A percentile compares a stretch with the other conserved stretches of the same genome.
Conservation (phyloP, 495 filamentous ascomycete species). For the Hypoxylon intermedium region DNA sequence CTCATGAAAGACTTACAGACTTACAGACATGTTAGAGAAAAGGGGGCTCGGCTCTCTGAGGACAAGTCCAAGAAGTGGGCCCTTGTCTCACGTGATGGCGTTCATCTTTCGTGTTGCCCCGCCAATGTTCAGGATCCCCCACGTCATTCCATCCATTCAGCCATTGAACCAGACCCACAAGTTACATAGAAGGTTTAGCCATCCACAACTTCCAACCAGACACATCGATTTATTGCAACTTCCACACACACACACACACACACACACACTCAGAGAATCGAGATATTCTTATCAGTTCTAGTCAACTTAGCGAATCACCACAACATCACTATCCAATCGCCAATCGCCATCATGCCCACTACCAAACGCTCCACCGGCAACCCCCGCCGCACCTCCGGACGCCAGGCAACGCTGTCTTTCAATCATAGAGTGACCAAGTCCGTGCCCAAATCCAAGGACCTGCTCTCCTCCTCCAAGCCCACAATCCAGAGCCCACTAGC, state of each 20-base stretch:
- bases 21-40: too few species aligned
- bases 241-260: too few species aligned
- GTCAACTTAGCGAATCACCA: not conserved
- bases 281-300: conserved; percentile 1
- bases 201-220: too few species aligned
- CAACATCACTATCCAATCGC: not conserved
- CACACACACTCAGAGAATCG: too few species aligned
- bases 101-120: conserved; percentile 47
- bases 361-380: conserved; percentile 65
- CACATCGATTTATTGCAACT: too few species aligned
- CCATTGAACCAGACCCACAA: not conserved
- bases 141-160: conserved; percentile 35
- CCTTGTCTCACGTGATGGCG: conserved; percentile 44
- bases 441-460: conserved; percentile 60
- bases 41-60: too few species aligned
- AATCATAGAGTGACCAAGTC: conserved; percentile 77
- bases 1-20: too few species aligned
- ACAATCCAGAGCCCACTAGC: conserved; percentile 34
- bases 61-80: not conserved
- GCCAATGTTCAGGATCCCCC: conserved; percentile 41
- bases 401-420: conserved; percentile 80
- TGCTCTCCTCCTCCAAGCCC: conserved; percentile 57
- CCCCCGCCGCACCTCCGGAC: conserved; percentile 46
- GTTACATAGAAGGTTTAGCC: not conserved
- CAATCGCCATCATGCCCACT: conserved; percentile 66